Evolutionary conservation across 2,329 filamentous ascomycete species (phyloP), one percentile per base, ranked within the genome.

Genomic region (Sclerotinia subarctica): DNA sequence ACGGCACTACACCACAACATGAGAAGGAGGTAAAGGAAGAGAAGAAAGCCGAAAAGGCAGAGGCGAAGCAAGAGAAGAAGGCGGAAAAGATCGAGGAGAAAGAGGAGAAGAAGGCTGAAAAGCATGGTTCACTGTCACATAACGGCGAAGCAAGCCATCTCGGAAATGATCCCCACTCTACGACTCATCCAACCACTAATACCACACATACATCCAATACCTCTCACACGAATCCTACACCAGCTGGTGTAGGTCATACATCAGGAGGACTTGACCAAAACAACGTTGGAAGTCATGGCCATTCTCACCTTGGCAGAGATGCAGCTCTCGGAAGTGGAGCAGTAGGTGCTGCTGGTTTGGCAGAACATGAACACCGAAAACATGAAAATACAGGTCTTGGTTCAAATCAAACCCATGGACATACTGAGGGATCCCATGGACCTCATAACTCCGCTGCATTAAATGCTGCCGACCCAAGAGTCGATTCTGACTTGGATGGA

Each of bases 401-500:
- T 35, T 63, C 65, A 5, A 44, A 52, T 5, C 46, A n/a, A 11
- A 57, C 64, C n/a, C 17, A 60, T 51, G 44, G 52, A 47, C 26
- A 58, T 59, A 5, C 24, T n/a, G 62, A 59, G 54, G 44, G 46
- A 2, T 46, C 74, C 70, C 46, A 78, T 74, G 47, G 73, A 71
- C 13, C 19, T 21, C 42, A 49, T 17, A 66, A 38, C 38, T 59
- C 32, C 74, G 76, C 21, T 76, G 76, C 26, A 51, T 49, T 62
- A 10, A 62, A 62, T 21, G 46, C 59, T 11, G 59, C 59, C n/a
- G 59, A 62, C 11, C 59, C 78, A 79, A 64, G 69, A 73, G 62
- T 77, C 76, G 69, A 74, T 74, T 66, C 77, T 76, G 58, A 62
- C 46, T 62, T 62, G 44, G 44, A 62, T 35, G 58, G 58, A 49